A percentile compares a stretch with the other conserved stretches of the same genome.
phyloP scores from a whole-genome alignment of 495 filamentous ascomycete species.

The Xylaria acuta region DNA sequence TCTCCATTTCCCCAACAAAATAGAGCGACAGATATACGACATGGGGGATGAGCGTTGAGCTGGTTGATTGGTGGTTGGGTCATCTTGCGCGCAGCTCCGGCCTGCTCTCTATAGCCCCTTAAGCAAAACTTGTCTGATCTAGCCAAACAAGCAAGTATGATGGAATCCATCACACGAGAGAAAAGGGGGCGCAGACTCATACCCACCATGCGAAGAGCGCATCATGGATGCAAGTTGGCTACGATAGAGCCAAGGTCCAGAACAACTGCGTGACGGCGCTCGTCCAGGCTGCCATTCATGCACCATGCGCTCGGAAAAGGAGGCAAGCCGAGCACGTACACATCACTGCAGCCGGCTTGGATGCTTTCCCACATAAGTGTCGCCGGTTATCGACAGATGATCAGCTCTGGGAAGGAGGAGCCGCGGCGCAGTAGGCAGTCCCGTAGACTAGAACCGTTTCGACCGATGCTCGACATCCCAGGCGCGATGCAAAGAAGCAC shows the following conservation, averaged over 20 bases:
- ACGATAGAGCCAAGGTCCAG: not conserved
- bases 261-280: not conserved
- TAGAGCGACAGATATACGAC: not conserved
- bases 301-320: not conserved
- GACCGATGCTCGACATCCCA: not conserved
- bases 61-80: not conserved
- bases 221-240: not conserved
- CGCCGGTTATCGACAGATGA: not conserved
- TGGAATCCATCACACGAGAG: not conserved
- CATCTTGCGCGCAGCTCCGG: not conserved
- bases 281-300: conserved; percentile 3
- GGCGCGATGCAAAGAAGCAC: not conserved
- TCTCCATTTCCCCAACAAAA: not conserved
- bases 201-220: not conserved
- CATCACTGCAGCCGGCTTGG: not conserved
- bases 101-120: not conserved
- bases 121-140: not conserved
- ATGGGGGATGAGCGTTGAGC: not conserved
- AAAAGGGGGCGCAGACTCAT: not conserved
- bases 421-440: not conserved
- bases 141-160: not conserved
- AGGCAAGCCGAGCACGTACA: not conserved
- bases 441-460: not conserved
- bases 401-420: not conserved
- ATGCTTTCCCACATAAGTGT: not conserved